A percentile compares a stretch with the other conserved stretches of the same genome.
phyloP scores from a whole-genome alignment of 2,329 filamentous ascomycete genomes.

The Fusarium brachygibbosum region DNA sequence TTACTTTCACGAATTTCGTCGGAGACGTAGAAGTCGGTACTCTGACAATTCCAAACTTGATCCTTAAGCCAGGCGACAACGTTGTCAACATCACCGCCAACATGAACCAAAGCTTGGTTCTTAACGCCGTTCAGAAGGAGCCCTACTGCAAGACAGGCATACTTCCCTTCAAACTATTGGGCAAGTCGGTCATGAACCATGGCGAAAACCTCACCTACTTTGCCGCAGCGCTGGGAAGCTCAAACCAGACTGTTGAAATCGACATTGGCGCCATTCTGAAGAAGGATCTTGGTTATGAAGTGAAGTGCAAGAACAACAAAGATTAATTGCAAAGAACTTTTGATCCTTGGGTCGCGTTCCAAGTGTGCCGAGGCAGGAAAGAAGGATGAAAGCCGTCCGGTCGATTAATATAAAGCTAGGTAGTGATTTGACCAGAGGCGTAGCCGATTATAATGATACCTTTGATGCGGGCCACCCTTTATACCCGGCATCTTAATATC shows the following conservation, averaged over 20 bases:
- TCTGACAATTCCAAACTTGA: conserved; percentile 69
- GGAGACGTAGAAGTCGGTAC: conserved; percentile 66
- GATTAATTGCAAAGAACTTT: conserved; percentile 12
- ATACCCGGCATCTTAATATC: conserved; percentile 25
- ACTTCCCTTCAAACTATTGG: conserved; percentile 68
- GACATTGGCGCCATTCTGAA: conserved; percentile 63
- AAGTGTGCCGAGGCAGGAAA: background rate
- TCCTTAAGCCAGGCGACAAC: conserved; percentile 71
- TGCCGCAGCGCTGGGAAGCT: conserved; percentile 65
- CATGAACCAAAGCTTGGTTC: conserved; percentile 64
- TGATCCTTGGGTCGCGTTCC: background rate
- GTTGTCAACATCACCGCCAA: conserved; percentile 66
- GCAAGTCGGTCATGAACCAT: conserved; percentile 64
- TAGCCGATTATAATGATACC: conserved; percentile 53
- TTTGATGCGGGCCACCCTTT: conserved; percentile 42
- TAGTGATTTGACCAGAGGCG: conserved; percentile 39
- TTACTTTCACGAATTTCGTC: conserved; percentile 71
- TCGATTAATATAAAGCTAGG: conserved; percentile 33
- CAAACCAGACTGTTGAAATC: conserved; percentile 66
- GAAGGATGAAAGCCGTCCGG: conserved; percentile 4
- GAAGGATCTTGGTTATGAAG: conserved; percentile 48
- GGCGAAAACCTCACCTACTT: conserved; percentile 69
- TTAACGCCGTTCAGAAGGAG: conserved; percentile 55
- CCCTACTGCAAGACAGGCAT: conserved; percentile 68
- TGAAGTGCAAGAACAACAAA: conserved; percentile 41